A percentile compares a stretch with the other conserved stretches of the same genome.
These are phyloP conservation scores for Trypanosoma caninum DNA, from an alignment of 208 protist species.

Conservation along the genomic window DNA sequence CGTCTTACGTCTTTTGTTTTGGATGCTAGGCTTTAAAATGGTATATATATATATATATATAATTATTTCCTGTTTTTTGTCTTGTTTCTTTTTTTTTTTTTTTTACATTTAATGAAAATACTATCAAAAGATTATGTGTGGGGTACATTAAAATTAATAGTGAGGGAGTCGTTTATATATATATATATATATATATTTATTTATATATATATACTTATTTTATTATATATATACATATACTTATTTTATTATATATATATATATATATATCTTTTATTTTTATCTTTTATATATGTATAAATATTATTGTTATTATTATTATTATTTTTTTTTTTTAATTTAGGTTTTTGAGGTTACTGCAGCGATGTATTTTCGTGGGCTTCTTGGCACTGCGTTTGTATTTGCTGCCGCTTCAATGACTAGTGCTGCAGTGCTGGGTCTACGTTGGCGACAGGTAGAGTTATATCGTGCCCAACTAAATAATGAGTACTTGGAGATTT, in stretches of 20 bases:
- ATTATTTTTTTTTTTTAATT: constrained; percentile 5
- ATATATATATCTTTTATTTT: too few species aligned
- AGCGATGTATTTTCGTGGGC: constrained; percentile 21
- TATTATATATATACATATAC: too few species aligned
- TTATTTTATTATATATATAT: too few species aligned
- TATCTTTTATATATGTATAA: too few species aligned
- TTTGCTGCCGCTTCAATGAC: constrained; percentile 32
- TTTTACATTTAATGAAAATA: constrained; percentile 6
- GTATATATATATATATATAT: background rate
- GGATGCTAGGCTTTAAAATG: background rate
- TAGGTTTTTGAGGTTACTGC: background rate
- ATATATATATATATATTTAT: too few species aligned
- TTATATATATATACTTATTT: too few species aligned
- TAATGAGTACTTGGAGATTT: constrained; percentile 56
- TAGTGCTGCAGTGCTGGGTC: constrained; percentile 28
- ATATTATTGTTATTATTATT: background rate
- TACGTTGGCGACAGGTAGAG: constrained; percentile 51
- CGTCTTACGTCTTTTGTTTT: background rate
- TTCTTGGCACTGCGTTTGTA: constrained; percentile 27
- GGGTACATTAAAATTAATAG: too few species aligned
- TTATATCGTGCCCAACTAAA: constrained; percentile 55
- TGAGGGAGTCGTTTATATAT: too few species aligned
- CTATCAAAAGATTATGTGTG: too few species aligned
- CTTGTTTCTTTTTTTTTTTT: constrained; percentile 17
- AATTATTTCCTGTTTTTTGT: constrained; percentile 11